Base-by-base conservation (phyloP, 345 rosid species). In the Stellera chamaejasme region DNA sequence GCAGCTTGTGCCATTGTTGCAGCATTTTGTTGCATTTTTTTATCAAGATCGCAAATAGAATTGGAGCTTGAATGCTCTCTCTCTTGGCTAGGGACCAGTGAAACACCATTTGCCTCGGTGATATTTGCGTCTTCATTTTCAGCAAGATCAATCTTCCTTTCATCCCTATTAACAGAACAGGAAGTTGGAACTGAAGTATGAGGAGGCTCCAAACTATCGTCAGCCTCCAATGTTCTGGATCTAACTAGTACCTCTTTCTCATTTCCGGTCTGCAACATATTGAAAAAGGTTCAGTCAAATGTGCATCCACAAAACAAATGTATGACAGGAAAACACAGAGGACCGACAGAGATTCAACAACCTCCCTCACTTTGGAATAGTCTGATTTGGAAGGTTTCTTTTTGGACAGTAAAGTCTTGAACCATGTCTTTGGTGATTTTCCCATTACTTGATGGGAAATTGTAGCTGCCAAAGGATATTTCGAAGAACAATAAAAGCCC, bases 1-100 rank as follows among this genome's bases (percentile, higher is more conserved):
- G 87, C 87, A 73, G 98, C 96, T 72, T 88, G 98, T n/a, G 75
- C 82, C 60, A 73, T 66, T n/a, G 79, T 88, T n/a, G 93, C 90
- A 49, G 98, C 88, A 59, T 72, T 61, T 72, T 84, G 90, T 60
- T 61, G 74, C 61, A 66, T 77, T 26, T 66, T 56, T 68, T 67
- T 82, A 68, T 79, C 88, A 50, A 81, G 80, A 58, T 82, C 79
- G 42, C 48, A 62, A 25, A 51, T 23, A 25, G 66, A 61, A 15
- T 19, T 39, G 45, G 48, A 62, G 48, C 41, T 63, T 58, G 76
- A 80, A 13, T 58, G 61, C 52, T 70, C 77, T 62, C 66, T 45
- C 58, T 64, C 66, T 68, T 74, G 75, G 27, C 51, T 48, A 39
- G 68, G 80, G 19, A 50, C 67, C 44, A 78, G 61, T 50, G 69